These are phyloP conservation scores for Lasiosphaeria ovina DNA, from an alignment of 495 filamentous ascomycete species.

Conservation along the genomic window DNA sequence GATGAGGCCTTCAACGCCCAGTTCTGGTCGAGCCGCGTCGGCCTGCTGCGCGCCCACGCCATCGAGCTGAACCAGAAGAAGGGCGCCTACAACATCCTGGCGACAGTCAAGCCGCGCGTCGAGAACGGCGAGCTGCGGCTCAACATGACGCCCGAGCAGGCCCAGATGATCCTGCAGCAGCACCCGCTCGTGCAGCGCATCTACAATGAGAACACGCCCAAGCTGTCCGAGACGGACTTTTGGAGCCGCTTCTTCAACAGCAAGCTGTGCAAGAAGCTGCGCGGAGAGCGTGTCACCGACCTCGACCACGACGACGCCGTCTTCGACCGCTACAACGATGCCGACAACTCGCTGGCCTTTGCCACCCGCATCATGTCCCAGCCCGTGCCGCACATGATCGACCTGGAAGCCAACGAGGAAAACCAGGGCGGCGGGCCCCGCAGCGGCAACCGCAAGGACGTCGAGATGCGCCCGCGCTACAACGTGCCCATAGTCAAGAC, in stretches of 20 bases:
- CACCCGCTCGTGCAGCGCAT: slow-evolving; percentile 87
- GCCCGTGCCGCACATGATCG: slow-evolving; percentile 81
- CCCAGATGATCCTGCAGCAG: slow-evolving; percentile 87
- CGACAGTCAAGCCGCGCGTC: slow-evolving; percentile 77
- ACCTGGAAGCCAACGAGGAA: slow-evolving; percentile 90
- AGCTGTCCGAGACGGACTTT: slow-evolving; percentile 73
- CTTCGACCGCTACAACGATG: slow-evolving; percentile 79
- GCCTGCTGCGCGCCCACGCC: slow-evolving; percentile 82
- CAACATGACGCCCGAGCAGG: slow-evolving; percentile 87
- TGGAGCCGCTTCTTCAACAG: slow-evolving; percentile 92
- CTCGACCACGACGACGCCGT: slow-evolving; percentile 68
- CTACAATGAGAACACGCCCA: slow-evolving; percentile 91
- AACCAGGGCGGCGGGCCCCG: slow-evolving; percentile 64
- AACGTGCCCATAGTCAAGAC: slow-evolving; percentile 68
- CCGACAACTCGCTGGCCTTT: slow-evolving; percentile 57
- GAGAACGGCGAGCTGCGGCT: slow-evolving; percentile 76
- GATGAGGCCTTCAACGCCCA: slow-evolving; percentile 76
- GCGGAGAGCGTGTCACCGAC: slow-evolving; percentile 79
- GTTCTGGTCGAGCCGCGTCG: slow-evolving; percentile 88
- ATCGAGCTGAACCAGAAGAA: slow-evolving; percentile 81
- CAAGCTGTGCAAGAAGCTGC: slow-evolving; percentile 83
- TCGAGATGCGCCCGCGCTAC: slow-evolving; percentile 73
- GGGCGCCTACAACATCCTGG: slow-evolving; percentile 89
- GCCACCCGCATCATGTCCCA: slow-evolving; percentile 50
- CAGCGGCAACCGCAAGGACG: slow-evolving; percentile 79